Conservation (phyloP, 1,284 basidiomycete species). For the Leccinum pachyderme region DNA sequence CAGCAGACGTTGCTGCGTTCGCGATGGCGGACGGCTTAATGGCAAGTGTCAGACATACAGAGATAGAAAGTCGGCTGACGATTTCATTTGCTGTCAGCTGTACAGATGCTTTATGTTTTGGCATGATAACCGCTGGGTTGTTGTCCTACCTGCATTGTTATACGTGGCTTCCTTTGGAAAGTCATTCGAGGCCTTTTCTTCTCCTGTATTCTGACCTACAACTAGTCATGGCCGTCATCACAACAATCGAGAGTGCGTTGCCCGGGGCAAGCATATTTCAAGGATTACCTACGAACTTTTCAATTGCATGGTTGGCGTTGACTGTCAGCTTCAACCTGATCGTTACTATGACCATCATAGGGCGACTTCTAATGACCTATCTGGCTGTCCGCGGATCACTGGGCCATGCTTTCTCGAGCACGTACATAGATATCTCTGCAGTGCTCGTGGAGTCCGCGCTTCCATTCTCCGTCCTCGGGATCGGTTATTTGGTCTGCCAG, state of each 20-base stretch:
- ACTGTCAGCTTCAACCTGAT: constrained; percentile 8
- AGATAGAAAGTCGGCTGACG: neutral
- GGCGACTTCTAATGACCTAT: neutral
- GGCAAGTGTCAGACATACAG: neutral
- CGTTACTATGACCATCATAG: constrained; percentile 1
- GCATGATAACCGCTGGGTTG: constrained; percentile 1
- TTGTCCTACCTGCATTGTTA: constrained; percentile 1
- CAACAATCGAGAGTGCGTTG: constrained; percentile 2
- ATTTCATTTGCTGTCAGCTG: neutral
- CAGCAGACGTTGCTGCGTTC: neutral
- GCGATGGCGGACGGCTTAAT: constrained; percentile 8
- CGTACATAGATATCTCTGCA: constrained; percentile 6
- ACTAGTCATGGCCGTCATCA: neutral
- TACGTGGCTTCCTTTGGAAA: constrained; percentile 1
- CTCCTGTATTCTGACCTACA: neutral
- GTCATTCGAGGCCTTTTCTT: neutral
- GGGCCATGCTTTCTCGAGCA: neutral
- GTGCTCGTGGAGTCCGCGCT: constrained; percentile 4
- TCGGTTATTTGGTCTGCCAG: constrained; percentile 2
- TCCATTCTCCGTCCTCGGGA: constrained; percentile 2
- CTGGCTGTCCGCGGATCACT: neutral
- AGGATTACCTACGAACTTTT: constrained; percentile 1
- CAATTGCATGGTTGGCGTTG: constrained; percentile 1
- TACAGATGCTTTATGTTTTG: constrained; percentile 7
- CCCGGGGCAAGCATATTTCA: constrained; percentile 4